phyloP scores from a whole-genome alignment of 2,329 filamentous ascomycete genomes.

The Leptographium lundbergii region DNA sequence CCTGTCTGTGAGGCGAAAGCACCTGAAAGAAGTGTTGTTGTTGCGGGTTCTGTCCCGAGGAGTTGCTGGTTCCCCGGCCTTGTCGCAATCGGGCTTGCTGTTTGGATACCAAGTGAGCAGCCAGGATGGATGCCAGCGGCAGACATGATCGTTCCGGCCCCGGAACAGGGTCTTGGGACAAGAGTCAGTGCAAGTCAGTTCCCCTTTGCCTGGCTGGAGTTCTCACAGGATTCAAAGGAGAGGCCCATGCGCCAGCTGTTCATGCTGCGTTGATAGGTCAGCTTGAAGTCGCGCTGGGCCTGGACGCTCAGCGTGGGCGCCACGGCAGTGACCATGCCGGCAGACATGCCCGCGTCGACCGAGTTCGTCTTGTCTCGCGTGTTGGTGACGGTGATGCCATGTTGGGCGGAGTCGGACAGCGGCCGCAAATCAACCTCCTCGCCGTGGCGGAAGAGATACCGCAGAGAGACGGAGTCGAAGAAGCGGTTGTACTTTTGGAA shows the following conservation, averaged over 20 bases:
- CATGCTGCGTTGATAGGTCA: slow-evolving; percentile 14
- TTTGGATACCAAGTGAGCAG: not conserved
- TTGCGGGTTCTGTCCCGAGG: not conserved
- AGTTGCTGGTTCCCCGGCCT: not conserved
- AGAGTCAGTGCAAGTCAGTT: not conserved
- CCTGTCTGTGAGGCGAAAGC: slow-evolving; percentile 5
- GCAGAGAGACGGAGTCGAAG: slow-evolving; percentile 14
- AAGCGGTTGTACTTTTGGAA: slow-evolving; percentile 13
- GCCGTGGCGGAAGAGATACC: slow-evolving; percentile 13
- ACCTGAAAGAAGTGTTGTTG: slow-evolving; percentile 11
- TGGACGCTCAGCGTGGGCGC: slow-evolving; percentile 13
- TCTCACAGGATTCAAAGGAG: slow-evolving; percentile 12
- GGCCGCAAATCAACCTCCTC: slow-evolving; percentile 12
- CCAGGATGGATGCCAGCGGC: not conserved
- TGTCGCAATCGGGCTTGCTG: not conserved
- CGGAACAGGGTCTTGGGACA: not conserved
- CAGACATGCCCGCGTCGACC: slow-evolving; percentile 9
- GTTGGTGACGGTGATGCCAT: slow-evolving; percentile 10
- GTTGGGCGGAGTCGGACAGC: slow-evolving; percentile 10
- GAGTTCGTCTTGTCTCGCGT: slow-evolving; percentile 7
- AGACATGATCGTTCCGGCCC: not conserved
- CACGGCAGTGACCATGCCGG: slow-evolving; percentile 3
- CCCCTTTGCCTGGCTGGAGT: not conserved
- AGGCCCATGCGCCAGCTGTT: slow-evolving; percentile 15
- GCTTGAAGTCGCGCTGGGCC: slow-evolving; percentile 12